Evolutionary conservation across 2,329 filamentous ascomycete species (phyloP).

Genomic region (Fusarium torreyae): DNA sequence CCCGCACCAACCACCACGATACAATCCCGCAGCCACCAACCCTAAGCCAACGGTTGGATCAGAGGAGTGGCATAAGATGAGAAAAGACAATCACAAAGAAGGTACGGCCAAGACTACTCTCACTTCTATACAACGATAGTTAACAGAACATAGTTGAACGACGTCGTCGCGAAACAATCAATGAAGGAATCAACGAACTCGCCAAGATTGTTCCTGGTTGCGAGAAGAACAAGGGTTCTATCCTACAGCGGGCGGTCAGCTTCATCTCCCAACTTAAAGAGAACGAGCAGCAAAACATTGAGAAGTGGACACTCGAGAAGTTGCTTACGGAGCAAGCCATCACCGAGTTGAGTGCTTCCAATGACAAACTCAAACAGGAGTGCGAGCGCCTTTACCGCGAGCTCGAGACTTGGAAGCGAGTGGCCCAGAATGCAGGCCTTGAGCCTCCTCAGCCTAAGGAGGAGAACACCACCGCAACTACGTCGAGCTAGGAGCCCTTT

Average conservation of each 20-base stretch:
- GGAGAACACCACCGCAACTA: slow-evolving; percentile 49
- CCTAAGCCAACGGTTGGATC: slow-evolving; percentile 93
- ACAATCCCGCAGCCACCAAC: slow-evolving; percentile 58
- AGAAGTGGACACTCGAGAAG: slow-evolving; percentile 95
- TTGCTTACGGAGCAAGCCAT: slow-evolving; percentile 91
- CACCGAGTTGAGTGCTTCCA: slow-evolving; percentile 86
- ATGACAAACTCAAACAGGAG: slow-evolving; percentile 88
- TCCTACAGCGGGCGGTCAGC: slow-evolving; percentile 91
- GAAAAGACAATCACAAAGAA: slow-evolving; percentile 99
- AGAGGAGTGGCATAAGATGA: slow-evolving; percentile 97
- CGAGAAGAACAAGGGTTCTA: slow-evolving; percentile 99
- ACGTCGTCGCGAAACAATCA: slow-evolving; percentile 96
- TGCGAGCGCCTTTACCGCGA: slow-evolving; percentile 84
- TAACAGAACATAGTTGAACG: slow-evolving; percentile 81
- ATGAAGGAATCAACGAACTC: slow-evolving; percentile 98
- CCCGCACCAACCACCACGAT: slow-evolving; percentile 53
- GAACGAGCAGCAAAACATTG: slow-evolving; percentile 93
- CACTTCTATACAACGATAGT: not conserved
- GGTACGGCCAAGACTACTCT: slow-evolving; percentile 70
- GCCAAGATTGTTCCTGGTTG: slow-evolving; percentile 98
- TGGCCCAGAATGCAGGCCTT: slow-evolving; percentile 73
- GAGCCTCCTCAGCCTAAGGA: slow-evolving; percentile 60
- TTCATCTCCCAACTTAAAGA: slow-evolving; percentile 97
- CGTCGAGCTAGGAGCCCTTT: slow-evolving; percentile 50
- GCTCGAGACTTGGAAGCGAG: slow-evolving; percentile 83